phyloP scores from a whole-genome alignment of 495 filamentous ascomycete species.

The Daldinia childiae region DNA sequence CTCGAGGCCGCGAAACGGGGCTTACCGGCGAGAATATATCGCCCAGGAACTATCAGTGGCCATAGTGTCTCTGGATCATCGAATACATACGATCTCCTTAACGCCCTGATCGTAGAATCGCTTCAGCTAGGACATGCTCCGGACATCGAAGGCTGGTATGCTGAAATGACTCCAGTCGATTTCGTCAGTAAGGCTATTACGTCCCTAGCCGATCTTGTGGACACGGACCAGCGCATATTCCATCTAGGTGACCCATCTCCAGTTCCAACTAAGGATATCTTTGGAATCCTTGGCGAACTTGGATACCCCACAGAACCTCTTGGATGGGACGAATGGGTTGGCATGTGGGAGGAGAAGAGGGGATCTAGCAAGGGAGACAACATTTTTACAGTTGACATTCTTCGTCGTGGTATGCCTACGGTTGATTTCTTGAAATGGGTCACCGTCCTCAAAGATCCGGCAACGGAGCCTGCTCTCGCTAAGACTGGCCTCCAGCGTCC shows the following conservation, averaged over 20 bases:
- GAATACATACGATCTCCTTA: conserved; percentile 73
- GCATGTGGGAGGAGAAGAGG: conserved; percentile 68
- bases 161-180: conserved; percentile 78
- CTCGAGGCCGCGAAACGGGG: conserved; percentile 69
- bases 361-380: conserved; percentile 66
- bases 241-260: conserved; percentile 74
- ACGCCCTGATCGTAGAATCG: conserved; percentile 72
- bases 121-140: conserved; percentile 69
- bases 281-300: conserved; percentile 64
- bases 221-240: conserved; percentile 65
- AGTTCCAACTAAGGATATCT: conserved; percentile 63
- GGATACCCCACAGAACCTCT: conserved; percentile 69
- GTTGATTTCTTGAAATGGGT: conserved; percentile 63
- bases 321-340: conserved; percentile 70
- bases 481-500: conserved; percentile 62
- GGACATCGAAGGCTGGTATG: conserved; percentile 71
- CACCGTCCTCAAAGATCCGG: conserved; percentile 68
- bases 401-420: conserved; percentile 73
- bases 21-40: conserved; percentile 68
- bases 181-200: conserved; percentile 73
- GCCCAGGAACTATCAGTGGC: conserved; percentile 71
- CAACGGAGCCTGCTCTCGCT: conserved; percentile 63
- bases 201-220: conserved; percentile 63
- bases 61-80: conserved; percentile 70
- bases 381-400: conserved; percentile 71